Base-by-base conservation (phyloP, 306 rosid species). In the Quercus wislizeni region DNA sequence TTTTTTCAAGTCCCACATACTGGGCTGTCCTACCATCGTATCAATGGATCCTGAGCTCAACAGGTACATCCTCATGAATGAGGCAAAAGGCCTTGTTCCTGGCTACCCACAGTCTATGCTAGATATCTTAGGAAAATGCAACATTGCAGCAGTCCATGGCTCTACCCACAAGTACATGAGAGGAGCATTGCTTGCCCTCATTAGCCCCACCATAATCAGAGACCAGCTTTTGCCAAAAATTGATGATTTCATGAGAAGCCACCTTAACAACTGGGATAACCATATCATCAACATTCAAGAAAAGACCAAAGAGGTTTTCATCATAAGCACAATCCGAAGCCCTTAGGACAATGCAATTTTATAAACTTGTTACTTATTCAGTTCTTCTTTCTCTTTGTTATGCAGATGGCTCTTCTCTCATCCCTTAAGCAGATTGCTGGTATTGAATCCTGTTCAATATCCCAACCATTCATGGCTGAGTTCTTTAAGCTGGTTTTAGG, bases 81-180 rank as follows among this genome's bases (percentile, higher is more conserved):
- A 96, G 86, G 78, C 97, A 55, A 93, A 91, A 79, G 99, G 99
- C 15, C 93, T 96, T 35, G 94, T 96, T 83, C 97, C 99, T 71
- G 99, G 99, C 2, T 96, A 96, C 82, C 99, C 99, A 4, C 91
- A 89, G 68, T 96, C 99, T 76, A 96, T 96, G 99, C 82, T 93
- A 19, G 98, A 96, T 75, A 90, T 96, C 69, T 84, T 96, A 54
- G 99, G 99, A 25, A 90, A 88, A 81, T 85, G 92, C 76, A 96
- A 96, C 77, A 96, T 96, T 80, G 98, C 97, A 51, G 99, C 99
- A 78, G 97, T 93, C 78, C 93, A 96, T 85, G 98, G 99, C 89
- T 85, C 92, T 86, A 86, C 97, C 9, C 99, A 96, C 80, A 96
- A 89, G 92, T 86, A 91, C 85, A 81, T 93, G 91, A 88, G 98